phyloP scores from a whole-genome alignment of 2,329 filamentous ascomycete species.

The Paecilomyces sp. region DNA sequence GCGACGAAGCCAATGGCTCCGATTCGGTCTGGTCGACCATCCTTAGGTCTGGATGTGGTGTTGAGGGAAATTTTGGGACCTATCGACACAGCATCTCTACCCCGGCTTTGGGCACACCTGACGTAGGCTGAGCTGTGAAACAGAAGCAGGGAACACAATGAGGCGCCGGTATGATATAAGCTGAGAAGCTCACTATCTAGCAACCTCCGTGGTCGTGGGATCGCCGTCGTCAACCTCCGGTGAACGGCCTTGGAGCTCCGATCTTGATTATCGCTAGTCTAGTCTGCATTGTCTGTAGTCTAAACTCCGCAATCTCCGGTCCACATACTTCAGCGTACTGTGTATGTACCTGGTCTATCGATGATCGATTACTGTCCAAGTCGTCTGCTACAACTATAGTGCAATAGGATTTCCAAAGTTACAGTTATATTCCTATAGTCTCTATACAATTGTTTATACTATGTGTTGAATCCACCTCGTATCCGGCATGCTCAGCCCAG shows the following conservation, averaged over 20 bases:
- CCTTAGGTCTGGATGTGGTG: conserved; percentile 7
- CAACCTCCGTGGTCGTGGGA: background rate
- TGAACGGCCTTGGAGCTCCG: background rate
- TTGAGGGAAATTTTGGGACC: background rate
- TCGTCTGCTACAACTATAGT: too few species aligned
- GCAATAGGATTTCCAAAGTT: background rate
- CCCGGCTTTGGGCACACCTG: background rate
- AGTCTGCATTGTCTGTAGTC: background rate
- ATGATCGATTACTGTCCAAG: background rate
- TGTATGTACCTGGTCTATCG: background rate
- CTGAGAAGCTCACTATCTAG: background rate
- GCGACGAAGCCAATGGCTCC: conserved; percentile 30
- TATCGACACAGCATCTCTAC: background rate
- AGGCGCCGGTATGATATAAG: background rate
- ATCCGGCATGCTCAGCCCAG: background rate
- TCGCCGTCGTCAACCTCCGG: background rate
- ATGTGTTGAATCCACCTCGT: background rate
- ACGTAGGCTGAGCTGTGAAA: background rate
- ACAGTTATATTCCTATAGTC: background rate
- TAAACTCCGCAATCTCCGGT: conserved; percentile 17
- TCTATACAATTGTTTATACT: background rate
- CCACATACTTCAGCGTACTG: background rate
- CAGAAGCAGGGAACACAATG: background rate
- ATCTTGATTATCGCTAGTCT: conserved; percentile 11
- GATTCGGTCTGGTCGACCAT: conserved; percentile 20